phyloP scores from a whole-genome alignment of 2,329 filamentous ascomycete species.

The Ophiosphaerella herpotricha region DNA sequence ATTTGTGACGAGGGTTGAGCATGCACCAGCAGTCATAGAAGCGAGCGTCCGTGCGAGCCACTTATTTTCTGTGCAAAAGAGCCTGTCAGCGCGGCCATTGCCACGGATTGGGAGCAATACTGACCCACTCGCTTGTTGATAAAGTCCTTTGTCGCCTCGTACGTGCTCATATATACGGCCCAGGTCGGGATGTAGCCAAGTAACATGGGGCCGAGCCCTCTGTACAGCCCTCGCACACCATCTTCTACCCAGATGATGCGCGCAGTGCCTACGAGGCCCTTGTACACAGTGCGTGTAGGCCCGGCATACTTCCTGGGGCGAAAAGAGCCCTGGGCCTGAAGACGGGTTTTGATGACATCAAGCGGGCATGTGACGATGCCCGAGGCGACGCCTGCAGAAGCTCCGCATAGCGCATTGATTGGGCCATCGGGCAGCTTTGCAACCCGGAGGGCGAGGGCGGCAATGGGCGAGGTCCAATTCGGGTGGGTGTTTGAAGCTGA shows the following conservation, averaged over 20 bases:
- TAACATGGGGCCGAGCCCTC: slow-evolving; percentile 91
- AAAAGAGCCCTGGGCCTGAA: slow-evolving; percentile 93
- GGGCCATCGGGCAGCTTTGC: slow-evolving; percentile 58
- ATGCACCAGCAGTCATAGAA: slow-evolving; percentile 86
- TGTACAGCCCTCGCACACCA: slow-evolving; percentile 86
- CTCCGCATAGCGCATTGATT: slow-evolving; percentile 84
- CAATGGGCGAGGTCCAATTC: slow-evolving; percentile 29
- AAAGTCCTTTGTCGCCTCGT: slow-evolving; percentile 82
- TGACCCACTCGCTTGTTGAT: slow-evolving; percentile 66
- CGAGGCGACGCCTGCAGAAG: slow-evolving; percentile 86
- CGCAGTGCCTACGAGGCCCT: slow-evolving; percentile 84
- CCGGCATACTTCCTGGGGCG: slow-evolving; percentile 55
- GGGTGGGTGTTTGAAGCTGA: slow-evolving; percentile 17
- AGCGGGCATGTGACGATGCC: slow-evolving; percentile 95
- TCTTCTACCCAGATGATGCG: slow-evolving; percentile 85
- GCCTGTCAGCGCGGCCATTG: slow-evolving; percentile 13
- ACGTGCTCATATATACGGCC: slow-evolving; percentile 97
- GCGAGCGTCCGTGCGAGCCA: slow-evolving; percentile 84
- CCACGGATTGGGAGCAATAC: slow-evolving; percentile 5
- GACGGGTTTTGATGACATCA: slow-evolving; percentile 98
- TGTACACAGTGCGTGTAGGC: slow-evolving; percentile 68
- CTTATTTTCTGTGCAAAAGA: slow-evolving; percentile 62
- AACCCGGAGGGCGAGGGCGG: slow-evolving; percentile 46
- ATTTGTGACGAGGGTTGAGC: slow-evolving; percentile 92
- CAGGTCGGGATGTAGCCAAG: slow-evolving; percentile 95